Conservation (phyloP, 441 rosid species). For the Hura crepitans region DNA sequence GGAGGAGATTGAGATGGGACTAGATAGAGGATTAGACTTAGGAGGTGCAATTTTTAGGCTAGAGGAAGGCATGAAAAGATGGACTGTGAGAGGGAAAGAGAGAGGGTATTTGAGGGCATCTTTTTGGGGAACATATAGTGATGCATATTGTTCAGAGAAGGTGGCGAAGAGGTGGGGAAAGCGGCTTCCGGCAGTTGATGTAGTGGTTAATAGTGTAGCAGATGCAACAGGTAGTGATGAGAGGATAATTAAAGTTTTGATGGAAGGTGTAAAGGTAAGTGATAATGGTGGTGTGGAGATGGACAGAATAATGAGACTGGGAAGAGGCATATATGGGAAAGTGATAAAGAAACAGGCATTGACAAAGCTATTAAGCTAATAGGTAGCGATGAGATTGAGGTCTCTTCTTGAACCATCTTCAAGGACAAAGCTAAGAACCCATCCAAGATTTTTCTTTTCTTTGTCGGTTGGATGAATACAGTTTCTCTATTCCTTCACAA, state of each 20-base stretch:
- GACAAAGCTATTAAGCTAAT: slow-evolving; percentile 28
- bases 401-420: too few species aligned
- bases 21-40: slow-evolving; percentile 58
- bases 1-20: slow-evolving; percentile 47
- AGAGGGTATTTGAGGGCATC: slow-evolving; percentile 80
- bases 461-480: neutral
- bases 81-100: slow-evolving; percentile 66
- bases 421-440: too few species aligned
- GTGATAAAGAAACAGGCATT: slow-evolving; percentile 67
- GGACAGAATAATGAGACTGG: slow-evolving; percentile 49
- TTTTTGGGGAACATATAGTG: slow-evolving; percentile 56
- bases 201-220: slow-evolving; percentile 54
- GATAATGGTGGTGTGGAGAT: slow-evolving; percentile 33
- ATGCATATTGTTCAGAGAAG: slow-evolving; percentile 54
- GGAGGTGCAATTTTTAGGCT: slow-evolving; percentile 48
- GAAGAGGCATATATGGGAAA: slow-evolving; percentile 68
- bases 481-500: neutral
- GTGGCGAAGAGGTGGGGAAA: slow-evolving; percentile 60
- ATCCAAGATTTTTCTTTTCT: neutral
- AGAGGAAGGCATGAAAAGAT: slow-evolving; percentile 71
- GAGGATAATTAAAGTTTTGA: slow-evolving; percentile 47
- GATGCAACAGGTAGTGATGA: slow-evolving; percentile 72
- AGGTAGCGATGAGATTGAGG: too few species aligned
- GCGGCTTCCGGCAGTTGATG: slow-evolving; percentile 52
- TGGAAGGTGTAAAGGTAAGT: slow-evolving; percentile 41